Evolutionary conservation across 2,329 filamentous ascomycete species (phyloP), one percentile per base, ranked within the genome.

Genomic region (Fusarium metavorans): DNA sequence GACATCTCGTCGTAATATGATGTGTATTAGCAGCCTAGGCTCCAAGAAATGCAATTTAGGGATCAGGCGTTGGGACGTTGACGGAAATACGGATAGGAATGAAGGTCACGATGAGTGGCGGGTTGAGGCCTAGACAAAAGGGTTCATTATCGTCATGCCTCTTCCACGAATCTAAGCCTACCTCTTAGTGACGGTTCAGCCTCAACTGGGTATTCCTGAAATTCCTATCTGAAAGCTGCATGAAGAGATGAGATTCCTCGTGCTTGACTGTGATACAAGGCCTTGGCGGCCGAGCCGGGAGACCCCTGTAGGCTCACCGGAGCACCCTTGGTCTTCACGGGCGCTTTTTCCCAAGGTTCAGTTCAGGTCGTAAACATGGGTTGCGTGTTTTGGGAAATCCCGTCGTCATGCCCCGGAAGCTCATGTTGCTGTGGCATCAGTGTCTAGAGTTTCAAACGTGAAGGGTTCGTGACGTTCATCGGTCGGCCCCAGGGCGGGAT

Each of bases 361-460:
- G 20, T 25, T 27, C 37, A 52, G 41, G 41, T 39, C 35, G 54
- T 64, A 64, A 64, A 71, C 48, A 18, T 64, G 43, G 62, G 48
- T 73, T 73, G 67, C 58, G 54, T 67, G 71, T 69, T 58, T 62
- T 60, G 70, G 48, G 48, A 52, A 52, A n/a, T 58, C 35, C 50
- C 45, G 25, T 68, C 35, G 30, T 32, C 30, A 71, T 60, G 58
- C 37, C 39, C 60, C 45, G 10, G 54, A 34, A 57, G 37, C 32
- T 50, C 3, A 48, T 52, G 71, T 73, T 73, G 71, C 71, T 37
- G 48, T 73, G 71, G 58, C 70, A 71, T 60, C 63, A 37, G 20
- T 18, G 43, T 50, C 37, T 74, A 35, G 30, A 62, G 67, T 62
- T 60, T 64, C 56, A 41, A 65, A 48, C 43, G 30, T 32, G 57